Conservation (phyloP, 257 asterid genomes). For the Pogostemon cablin region DNA sequence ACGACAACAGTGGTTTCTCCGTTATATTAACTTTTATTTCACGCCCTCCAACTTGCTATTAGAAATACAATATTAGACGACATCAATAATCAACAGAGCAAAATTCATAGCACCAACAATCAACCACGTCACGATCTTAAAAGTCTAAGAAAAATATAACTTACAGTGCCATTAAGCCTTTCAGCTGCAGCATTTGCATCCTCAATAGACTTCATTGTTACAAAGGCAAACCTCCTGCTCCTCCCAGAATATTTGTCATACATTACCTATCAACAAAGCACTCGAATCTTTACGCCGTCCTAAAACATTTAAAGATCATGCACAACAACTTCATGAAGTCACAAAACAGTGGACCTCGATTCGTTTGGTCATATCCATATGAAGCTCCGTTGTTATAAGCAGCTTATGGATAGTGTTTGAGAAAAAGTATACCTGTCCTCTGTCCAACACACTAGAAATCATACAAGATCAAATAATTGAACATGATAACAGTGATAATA, state of each 20-base stretch:
- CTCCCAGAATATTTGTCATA: constrained; percentile 87
- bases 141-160: constrained; percentile 19
- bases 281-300: background rate
- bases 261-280: constrained; percentile 65
- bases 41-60: constrained; percentile 90
- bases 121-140: constrained; percentile 2
- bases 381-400: background rate
- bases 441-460: background rate
- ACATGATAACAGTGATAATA: background rate
- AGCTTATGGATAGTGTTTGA: constrained; percentile 4
- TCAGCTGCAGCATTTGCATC: constrained; percentile 77
- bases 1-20: constrained; percentile 67
- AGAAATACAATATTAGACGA: background rate
- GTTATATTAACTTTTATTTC: constrained; percentile 81
- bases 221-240: constrained; percentile 89
- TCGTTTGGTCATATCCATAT: background rate
- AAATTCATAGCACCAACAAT: background rate
- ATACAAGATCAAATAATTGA: background rate
- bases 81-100: background rate
- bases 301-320: background rate
- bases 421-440: background rate
- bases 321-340: background rate
- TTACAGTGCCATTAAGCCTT: constrained; percentile 83
- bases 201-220: constrained; percentile 78
- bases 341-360: background rate